Percentiles rank a stretch among this genome's conserved stretches.
phyloP scores from a whole-genome alignment of 192 early-diverging fungal genomes.

The Podila epicladia region DNA sequence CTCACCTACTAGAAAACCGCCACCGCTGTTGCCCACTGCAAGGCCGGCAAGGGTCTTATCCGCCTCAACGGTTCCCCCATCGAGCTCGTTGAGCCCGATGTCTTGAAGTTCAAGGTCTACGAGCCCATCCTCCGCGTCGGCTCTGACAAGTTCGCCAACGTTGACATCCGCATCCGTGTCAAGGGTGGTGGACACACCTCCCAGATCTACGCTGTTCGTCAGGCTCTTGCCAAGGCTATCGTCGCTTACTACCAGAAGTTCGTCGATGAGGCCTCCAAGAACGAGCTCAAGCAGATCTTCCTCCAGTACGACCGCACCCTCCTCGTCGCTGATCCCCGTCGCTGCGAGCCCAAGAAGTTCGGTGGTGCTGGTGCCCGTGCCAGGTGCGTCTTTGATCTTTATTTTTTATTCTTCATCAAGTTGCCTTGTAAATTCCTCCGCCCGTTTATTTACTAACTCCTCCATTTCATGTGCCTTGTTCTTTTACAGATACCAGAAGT shows the following conservation, averaged over 20 bases:
- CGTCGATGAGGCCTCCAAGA: slow-evolving; percentile 99
- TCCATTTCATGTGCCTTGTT: slow-evolving; percentile 1
- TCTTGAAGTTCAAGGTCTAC: slow-evolving; percentile 98
- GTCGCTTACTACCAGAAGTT: slow-evolving; percentile 99
- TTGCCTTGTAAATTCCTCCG: background rate
- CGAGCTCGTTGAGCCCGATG: slow-evolving; percentile 96
- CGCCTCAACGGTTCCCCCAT: slow-evolving; percentile 98
- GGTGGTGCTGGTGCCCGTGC: slow-evolving; percentile 99
- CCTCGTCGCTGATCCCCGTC: slow-evolving; percentile 98
- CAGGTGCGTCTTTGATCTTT: slow-evolving; percentile 60
- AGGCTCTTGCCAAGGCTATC: slow-evolving; percentile 98
- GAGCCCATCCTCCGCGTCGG: slow-evolving; percentile 97
- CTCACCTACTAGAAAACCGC: slow-evolving; percentile 89
- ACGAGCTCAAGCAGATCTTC: slow-evolving; percentile 95
- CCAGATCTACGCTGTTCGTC: slow-evolving; percentile 99
- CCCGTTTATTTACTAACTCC: background rate
- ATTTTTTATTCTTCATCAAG: background rate
- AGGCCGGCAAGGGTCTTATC: slow-evolving; percentile 96
- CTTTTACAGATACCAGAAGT: slow-evolving; percentile 76
- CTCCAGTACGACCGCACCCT: slow-evolving; percentile 94
- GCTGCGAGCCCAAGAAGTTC: slow-evolving; percentile 99
- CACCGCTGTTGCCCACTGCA: slow-evolving; percentile 98
- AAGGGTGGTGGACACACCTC: slow-evolving; percentile 97
- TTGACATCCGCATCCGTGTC: slow-evolving; percentile 97
- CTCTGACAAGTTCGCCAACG: slow-evolving; percentile 94